Conservation (phyloP, 768 basidiomycete species). For the Gymnopilus junonius region DNA sequence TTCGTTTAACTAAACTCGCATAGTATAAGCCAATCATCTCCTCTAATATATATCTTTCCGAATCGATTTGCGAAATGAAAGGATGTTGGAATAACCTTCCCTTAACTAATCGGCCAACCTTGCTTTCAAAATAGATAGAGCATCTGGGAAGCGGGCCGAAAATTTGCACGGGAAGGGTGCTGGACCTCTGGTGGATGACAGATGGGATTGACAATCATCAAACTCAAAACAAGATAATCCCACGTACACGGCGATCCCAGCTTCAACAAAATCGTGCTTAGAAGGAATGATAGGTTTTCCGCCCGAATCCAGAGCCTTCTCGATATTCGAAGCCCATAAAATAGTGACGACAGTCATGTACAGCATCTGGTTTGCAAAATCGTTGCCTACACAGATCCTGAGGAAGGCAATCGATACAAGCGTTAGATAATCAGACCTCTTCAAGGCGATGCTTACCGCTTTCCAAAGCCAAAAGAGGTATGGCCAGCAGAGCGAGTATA, state of each 20-base stretch:
- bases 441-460: constrained; percentile 9
- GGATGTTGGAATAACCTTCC: no score
- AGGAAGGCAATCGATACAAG: no score
- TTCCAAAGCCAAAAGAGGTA: constrained; percentile 29
- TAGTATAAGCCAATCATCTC: no score
- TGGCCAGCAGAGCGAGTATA: constrained; percentile 19
- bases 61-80: no score
- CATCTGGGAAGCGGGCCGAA: background rate
- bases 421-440: no score
- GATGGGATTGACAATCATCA: background rate
- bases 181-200: background rate
- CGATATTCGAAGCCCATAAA: constrained; percentile 22
- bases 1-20: no score
- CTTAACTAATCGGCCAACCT: background rate
- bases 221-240: background rate
- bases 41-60: no score
- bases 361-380: constrained; percentile 36
- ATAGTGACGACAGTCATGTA: constrained; percentile 36
- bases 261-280: background rate
- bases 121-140: background rate
- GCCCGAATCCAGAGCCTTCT: background rate
- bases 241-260: background rate
- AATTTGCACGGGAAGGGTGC: background rate
- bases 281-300: background rate
- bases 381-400: constrained; percentile 34